Evolutionary conservation across 2,329 filamentous ascomycete genomes (phyloP).

Genomic region (Parastagonospora avenae): DNA sequence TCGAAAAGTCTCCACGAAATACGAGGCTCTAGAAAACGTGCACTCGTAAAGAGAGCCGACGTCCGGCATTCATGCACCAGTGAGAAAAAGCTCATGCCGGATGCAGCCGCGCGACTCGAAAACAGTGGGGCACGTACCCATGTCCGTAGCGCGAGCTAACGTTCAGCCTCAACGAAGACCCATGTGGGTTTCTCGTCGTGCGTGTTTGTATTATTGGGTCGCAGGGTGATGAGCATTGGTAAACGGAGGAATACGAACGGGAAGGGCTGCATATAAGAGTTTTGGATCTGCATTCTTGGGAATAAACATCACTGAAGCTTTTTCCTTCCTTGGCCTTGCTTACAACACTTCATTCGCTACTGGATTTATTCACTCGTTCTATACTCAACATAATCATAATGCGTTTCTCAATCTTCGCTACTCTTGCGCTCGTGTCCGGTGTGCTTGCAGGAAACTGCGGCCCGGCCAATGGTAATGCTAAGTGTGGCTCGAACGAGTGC

Average conservation of each 20-base stretch:
- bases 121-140: too few relatives aligned
- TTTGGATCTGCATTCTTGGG: constrained; percentile 3
- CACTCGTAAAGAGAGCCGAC: too few relatives aligned
- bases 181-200: constrained; percentile 6
- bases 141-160: constrained; percentile 16
- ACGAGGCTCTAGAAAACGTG: neutral
- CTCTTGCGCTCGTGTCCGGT: constrained; percentile 32
- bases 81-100: too few relatives aligned
- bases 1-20: neutral
- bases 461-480: constrained; percentile 36
- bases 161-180: constrained; percentile 12
- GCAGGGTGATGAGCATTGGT: neutral
- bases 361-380: neutral
- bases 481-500: constrained; percentile 43
- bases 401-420: constrained; percentile 31
- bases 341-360: neutral
- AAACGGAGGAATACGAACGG: constrained; percentile 17
- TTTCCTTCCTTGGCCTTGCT: neutral
- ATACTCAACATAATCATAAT: constrained; percentile 31
- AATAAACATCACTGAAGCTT: constrained; percentile 1
- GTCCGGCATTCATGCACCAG: too few relatives aligned
- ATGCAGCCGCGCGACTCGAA: too few relatives aligned
- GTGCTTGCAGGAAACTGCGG: constrained; percentile 44
- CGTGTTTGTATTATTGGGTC: constrained; percentile 18
- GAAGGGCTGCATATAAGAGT: constrained; percentile 11